phyloP scores from a whole-genome alignment of 352 stramenopile species.

The Phytophthora nicotianae region DNA sequence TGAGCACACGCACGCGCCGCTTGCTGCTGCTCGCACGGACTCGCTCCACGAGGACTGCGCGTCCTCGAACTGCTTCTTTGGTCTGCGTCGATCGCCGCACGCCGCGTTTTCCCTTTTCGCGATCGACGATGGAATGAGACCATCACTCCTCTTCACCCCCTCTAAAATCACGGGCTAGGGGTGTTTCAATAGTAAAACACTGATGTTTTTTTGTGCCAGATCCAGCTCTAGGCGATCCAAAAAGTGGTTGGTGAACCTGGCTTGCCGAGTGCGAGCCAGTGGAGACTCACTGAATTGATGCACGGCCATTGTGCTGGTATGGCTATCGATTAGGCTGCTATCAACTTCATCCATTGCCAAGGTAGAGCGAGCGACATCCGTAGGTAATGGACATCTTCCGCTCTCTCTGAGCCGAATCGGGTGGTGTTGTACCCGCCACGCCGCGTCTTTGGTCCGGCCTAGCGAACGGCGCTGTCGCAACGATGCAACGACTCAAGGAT shows the following conservation, averaged over 20 bases:
- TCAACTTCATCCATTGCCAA: conserved; percentile 1
- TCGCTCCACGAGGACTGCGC: conserved; percentile 29
- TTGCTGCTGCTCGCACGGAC: conserved; percentile 19
- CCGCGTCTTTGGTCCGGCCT: conserved; percentile 34
- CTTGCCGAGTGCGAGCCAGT: conserved; percentile 11
- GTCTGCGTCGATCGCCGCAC: conserved; percentile 29
- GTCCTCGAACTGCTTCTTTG: conserved; percentile 34
- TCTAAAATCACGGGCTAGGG: conserved; percentile 19
- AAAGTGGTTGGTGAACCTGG: conserved; percentile 13
- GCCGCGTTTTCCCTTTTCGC: conserved; percentile 39
- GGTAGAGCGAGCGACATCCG: not conserved
- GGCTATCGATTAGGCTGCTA: not conserved
- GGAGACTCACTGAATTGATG: conserved; percentile 10
- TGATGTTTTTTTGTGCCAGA: conserved; percentile 10
- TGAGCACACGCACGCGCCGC: conserved; percentile 6
- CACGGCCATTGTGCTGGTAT: not conserved
- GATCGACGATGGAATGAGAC: conserved; percentile 41
- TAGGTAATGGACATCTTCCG: conserved; percentile 31
- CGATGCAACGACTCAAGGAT: conserved; percentile 25
- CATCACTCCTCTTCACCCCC: conserved; percentile 30
- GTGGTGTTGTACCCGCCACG: conserved; percentile 26
- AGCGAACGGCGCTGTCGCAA: conserved; percentile 15
- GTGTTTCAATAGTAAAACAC: conserved; percentile 25
- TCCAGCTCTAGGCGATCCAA: conserved; percentile 1
- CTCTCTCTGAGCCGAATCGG: conserved; percentile 28